Base-by-base conservation (phyloP, 1,284 basidiomycete genomes). In the Cystobasidiaceae sp. region DNA sequence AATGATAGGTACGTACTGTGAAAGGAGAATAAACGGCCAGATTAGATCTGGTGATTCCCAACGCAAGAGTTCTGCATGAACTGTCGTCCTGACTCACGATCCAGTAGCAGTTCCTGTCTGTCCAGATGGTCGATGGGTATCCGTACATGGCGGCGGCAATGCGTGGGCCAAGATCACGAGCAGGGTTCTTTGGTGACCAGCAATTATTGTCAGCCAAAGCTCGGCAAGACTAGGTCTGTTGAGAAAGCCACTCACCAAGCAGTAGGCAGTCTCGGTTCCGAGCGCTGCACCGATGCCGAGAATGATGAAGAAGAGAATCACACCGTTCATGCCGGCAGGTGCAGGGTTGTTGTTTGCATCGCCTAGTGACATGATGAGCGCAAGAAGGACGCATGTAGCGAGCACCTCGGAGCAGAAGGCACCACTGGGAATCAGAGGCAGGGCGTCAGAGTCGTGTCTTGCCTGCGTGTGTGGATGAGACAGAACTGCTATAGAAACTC, bases 121-220 rank as follows among this genome's bases (percentile, higher is more conserved):
- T 66, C 64, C 64, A 66, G 55, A 66, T 55, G 4, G 32, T 48
- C 4, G 23, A 62, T 9, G 71, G 70, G 44, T 73, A 75, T 1
- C 75, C 75, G 34, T 70, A 61, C 5, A 63, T 63, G 56, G 71
- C 72, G 13, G 71, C 49, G 0, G 72, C 73, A 32, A 75, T 62
- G 3, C 74, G 70, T 15, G 74, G 73, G 0, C 75, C 75, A 15
- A 76, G 64, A 63, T 76, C 75, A 23, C 75, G 70, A 0, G 74
- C 73, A 0, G 72, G 71, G 55, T 75, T 75, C 54, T 56, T 7
- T 39, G 4, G 43, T 2, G 30, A 23, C 1, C 2, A 43, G 8
- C n/a, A n/a, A n/a, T 71, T 17, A 55, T 8, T 7, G 28, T 27
- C 4, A 54, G 51, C 51, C 15, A 33, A 32, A 6, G 51, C 15